Percentiles rank a stretch among this genome's conserved stretches.
phyloP scores from a whole-genome alignment of 2,329 filamentous ascomycete genomes.

The Pseudogymnoascus pannorum region DNA sequence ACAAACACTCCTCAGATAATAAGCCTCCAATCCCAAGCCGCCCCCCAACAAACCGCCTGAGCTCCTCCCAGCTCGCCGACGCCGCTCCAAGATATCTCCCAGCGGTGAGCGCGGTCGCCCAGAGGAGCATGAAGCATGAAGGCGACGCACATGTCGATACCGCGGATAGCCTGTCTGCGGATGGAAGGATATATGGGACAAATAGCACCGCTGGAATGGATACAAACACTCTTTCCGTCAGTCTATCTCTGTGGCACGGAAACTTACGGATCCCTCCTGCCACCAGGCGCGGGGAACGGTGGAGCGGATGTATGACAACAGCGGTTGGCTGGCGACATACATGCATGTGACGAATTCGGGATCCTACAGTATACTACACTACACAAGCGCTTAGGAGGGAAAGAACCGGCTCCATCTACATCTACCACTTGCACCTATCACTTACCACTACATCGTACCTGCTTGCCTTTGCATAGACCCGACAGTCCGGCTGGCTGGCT shows the following conservation, averaged over 20 bases:
- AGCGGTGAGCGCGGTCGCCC: not conserved
- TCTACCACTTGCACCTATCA: too few species aligned
- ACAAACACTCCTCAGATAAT: not conserved
- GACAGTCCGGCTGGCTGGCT: constrained; percentile 10
- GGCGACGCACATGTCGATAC: not conserved
- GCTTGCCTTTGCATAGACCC: not conserved
- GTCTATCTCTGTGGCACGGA: not conserved
- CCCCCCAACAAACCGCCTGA: not conserved
- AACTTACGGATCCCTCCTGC: not conserved
- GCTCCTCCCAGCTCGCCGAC: not conserved
- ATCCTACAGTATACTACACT: not conserved
- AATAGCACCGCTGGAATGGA: too few species aligned
- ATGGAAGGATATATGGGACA: too few species aligned
- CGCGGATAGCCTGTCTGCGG: too few species aligned
- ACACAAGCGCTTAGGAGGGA: not conserved
- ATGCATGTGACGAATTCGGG: not conserved
- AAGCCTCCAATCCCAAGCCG: not conserved
- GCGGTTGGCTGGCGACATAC: too few species aligned
- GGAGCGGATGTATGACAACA: too few species aligned
- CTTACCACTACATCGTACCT: not conserved
- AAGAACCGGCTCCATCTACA: too few species aligned
- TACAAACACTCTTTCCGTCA: too few species aligned
- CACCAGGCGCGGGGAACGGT: not conserved
- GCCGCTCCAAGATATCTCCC: not conserved
- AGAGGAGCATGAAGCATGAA: not conserved